Base-by-base conservation (phyloP, 2,329 filamentous ascomycete genomes). In the Nannizziopsis arthrosporioides region DNA sequence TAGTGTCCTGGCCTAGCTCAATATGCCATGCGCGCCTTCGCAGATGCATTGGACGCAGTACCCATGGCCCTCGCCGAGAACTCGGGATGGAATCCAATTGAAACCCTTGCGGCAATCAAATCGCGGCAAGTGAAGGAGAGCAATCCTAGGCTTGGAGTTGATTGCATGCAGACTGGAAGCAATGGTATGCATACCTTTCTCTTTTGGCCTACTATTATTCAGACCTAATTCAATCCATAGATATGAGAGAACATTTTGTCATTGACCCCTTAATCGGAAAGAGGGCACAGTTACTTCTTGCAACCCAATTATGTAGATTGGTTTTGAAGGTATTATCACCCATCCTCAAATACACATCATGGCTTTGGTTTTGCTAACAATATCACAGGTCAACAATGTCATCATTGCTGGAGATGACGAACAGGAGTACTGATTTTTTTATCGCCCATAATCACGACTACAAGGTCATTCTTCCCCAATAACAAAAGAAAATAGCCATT, bases 221-320 rank as follows among this genome's bases (percentile, higher is more conserved):
- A 46, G 22, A 46, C 39, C 42, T 53, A 50, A 53, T 37, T 32
- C n/a, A 14, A 34, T 19, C 44, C 18, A 42, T 62, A 81, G 82
- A 96, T 70, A 98, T 98, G 92, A 89, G 84, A 73, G 82, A 94
- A 58, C 85, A 92, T 56, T 98, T 98, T 68, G 92, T 95, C 56
- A 96, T 98, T 64, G 92, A 98, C 64, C 93, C 92, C 46, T 73
- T 98, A 62, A 98, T 98, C 65, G 92, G 92, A 59, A 98, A 98
- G 78, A 85, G 86, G 70, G 89, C 95, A 73, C 92, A 98, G 71
- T 77, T 98, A 52, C 80, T 95, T 72, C 78, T 98, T 56, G 92
- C 92, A 30, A 98, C 93, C 45, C 92, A 98, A 73, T 74, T 98
- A 57, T 96, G 92, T 74, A 82, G 92, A 57, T 96, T 98, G 90